Percentiles rank a stretch among this genome's conserved stretches.
Evolutionary conservation across 2,329 filamentous ascomycete species (phyloP).

Genomic region (Corynespora cassiicola): DNA sequence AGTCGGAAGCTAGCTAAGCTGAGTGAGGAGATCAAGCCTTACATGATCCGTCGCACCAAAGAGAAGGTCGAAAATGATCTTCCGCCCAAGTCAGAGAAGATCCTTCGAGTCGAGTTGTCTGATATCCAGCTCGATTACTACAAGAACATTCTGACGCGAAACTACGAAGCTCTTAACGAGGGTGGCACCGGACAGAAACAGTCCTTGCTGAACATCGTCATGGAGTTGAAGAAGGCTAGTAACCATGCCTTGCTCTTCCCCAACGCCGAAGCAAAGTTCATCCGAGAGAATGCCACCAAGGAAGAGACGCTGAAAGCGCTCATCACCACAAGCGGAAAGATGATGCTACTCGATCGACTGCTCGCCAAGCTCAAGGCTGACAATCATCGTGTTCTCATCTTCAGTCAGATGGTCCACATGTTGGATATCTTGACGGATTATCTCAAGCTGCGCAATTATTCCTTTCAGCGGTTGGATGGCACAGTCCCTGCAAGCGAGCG

Average conservation of each 20-base stretch:
- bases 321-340: slow-evolving; percentile 97
- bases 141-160: slow-evolving; percentile 97
- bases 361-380: slow-evolving; percentile 92
- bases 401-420: slow-evolving; percentile 99
- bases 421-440: slow-evolving; percentile 96
- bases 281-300: slow-evolving; percentile 79
- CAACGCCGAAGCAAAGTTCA: slow-evolving; percentile 87
- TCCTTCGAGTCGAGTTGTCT: slow-evolving; percentile 95
- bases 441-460: slow-evolving; percentile 88
- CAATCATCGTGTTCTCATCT: slow-evolving; percentile 94
- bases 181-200: slow-evolving; percentile 91
- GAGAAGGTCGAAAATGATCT: slow-evolving; percentile 97
- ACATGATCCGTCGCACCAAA: slow-evolving; percentile 94
- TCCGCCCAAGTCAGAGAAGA: slow-evolving; percentile 97
- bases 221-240: slow-evolving; percentile 99
- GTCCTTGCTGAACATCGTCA: slow-evolving; percentile 96
- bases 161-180: slow-evolving; percentile 92
- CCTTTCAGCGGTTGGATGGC: slow-evolving; percentile 93
- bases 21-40: slow-evolving; percentile 86
- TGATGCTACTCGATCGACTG: slow-evolving; percentile 98
- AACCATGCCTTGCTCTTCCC: slow-evolving; percentile 99
- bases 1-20: slow-evolving; percentile 87
- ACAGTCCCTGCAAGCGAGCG: slow-evolving; percentile 89
- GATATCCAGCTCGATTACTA: slow-evolving; percentile 98
- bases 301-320: slow-evolving; percentile 92